Evolutionary conservation across 2,329 filamentous ascomycete genomes (phyloP).

Genomic region (Aspergillus caelatus): DNA sequence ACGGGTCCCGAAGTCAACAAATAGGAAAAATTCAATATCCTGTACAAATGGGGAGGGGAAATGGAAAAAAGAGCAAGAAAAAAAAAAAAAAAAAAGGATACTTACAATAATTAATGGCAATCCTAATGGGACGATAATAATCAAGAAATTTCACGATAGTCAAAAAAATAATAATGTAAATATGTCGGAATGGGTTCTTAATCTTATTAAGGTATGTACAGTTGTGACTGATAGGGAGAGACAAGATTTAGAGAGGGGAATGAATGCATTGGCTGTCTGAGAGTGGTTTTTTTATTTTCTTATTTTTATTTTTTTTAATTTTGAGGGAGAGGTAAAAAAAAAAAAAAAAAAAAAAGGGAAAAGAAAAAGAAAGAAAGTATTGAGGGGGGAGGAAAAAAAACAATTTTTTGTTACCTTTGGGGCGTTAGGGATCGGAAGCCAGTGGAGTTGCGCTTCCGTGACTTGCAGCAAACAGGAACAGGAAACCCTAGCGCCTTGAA

Average conservation of each 20-base stretch:
- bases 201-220: constrained; percentile 1
- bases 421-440: constrained; percentile 5
- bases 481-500: background rate
- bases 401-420: background rate
- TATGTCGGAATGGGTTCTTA: background rate
- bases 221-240: constrained; percentile 1
- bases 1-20: background rate
- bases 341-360: background rate
- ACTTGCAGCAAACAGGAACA: constrained; percentile 8
- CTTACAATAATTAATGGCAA: background rate
- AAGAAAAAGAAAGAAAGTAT: background rate
- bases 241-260: constrained; percentile 12
- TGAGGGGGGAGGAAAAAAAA: background rate
- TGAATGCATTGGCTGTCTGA: constrained; percentile 4
- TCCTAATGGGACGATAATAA: background rate
- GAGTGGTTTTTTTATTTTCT: background rate
- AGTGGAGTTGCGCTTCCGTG: constrained; percentile 3
- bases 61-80: background rate
- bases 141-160: background rate
- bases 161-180: background rate
- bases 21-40: background rate
- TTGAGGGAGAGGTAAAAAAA: background rate
- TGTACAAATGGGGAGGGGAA: background rate
- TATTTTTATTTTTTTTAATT: constrained; percentile 1
- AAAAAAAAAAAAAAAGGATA: constrained; percentile 2